These are phyloP conservation scores for Hortaea sp. DNA, from an alignment of 2,329 filamentous ascomycete species.

Conservation along the genomic window DNA sequence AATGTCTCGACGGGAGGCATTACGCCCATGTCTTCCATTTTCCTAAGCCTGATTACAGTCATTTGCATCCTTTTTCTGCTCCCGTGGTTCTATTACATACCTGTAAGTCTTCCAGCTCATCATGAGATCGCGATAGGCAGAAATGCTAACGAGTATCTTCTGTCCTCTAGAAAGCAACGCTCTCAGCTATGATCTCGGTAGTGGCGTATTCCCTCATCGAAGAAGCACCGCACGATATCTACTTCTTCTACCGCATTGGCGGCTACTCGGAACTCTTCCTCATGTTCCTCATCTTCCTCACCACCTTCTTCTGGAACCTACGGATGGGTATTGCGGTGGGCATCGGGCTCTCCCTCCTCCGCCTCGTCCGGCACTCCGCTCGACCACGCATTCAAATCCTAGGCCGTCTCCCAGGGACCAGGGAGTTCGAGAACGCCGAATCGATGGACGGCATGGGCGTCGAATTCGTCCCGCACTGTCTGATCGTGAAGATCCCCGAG, in stretches of 20 bases:
- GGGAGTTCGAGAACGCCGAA: constrained; percentile 75
- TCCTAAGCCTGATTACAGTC: constrained; percentile 73
- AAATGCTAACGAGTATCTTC: not conserved
- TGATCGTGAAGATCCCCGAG: constrained; percentile 97
- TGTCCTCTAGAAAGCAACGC: constrained; percentile 69
- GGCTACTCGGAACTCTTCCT: constrained; percentile 79
- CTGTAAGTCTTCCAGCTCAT: constrained; percentile 48
- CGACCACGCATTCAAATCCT: constrained; percentile 93
- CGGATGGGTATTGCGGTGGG: constrained; percentile 89
- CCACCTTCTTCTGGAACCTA: constrained; percentile 91
- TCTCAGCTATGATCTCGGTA: constrained; percentile 88
- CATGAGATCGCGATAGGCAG: not conserved
- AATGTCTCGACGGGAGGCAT: constrained; percentile 85
- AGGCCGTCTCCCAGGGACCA: constrained; percentile 72
- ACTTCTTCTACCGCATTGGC: constrained; percentile 76
- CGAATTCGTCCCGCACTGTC: constrained; percentile 81
- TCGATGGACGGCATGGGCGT: constrained; percentile 38
- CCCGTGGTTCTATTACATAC: constrained; percentile 89
- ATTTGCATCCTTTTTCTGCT: constrained; percentile 72
- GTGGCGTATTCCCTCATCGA: constrained; percentile 92
- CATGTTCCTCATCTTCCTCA: constrained; percentile 81
- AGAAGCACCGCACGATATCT: constrained; percentile 84
- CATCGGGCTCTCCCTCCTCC: constrained; percentile 79
- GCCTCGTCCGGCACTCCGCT: constrained; percentile 82
- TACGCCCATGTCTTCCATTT: constrained; percentile 86